Conservation (phyloP, 352 stramenopile species). For the Pythium periplocum region DNA sequence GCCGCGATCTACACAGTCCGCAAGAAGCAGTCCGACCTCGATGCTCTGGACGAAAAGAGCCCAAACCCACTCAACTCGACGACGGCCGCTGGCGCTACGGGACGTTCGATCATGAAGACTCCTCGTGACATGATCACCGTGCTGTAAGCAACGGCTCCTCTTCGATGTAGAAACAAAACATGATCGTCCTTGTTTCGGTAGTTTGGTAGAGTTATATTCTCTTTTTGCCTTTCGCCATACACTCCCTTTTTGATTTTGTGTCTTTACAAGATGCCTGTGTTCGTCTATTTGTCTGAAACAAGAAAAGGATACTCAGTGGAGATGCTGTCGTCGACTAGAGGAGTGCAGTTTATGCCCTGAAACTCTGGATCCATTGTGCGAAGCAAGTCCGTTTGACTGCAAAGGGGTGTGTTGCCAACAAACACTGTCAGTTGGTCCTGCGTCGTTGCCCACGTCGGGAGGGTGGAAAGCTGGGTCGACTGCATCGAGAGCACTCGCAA, state of each 20-base stretch:
- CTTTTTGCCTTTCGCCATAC: too few relatives aligned
- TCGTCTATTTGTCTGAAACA: too few relatives aligned
- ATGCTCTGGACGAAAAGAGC: conserved; percentile 51
- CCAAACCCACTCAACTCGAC: conserved; percentile 10
- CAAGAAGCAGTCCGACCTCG: conserved; percentile 47
- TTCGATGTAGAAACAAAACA: background rate
- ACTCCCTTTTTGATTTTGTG: too few relatives aligned
- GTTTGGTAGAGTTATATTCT: background rate
- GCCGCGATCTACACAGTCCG: conserved; percentile 33
- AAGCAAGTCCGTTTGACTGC: conserved; percentile 1
- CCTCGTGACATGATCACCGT: conserved; percentile 9
- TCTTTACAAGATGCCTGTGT: too few relatives aligned
- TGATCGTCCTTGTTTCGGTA: background rate
- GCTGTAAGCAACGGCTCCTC: conserved; percentile 4
- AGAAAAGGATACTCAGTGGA: too few relatives aligned
- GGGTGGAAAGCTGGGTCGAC: conserved; percentile 1
- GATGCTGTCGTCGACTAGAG: background rate
- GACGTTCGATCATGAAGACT: conserved; percentile 6
- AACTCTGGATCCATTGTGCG: background rate
- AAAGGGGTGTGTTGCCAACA: conserved; percentile 12
- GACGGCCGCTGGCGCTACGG: background rate
- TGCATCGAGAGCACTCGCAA: conserved; percentile 1
- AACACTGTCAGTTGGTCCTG: background rate
- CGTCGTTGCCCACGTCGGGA: conserved; percentile 4
- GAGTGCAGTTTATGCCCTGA: conserved; percentile 5